Conservation (phyloP, 2,329 filamentous ascomycete species). For the Verticillium alfalfae region DNA sequence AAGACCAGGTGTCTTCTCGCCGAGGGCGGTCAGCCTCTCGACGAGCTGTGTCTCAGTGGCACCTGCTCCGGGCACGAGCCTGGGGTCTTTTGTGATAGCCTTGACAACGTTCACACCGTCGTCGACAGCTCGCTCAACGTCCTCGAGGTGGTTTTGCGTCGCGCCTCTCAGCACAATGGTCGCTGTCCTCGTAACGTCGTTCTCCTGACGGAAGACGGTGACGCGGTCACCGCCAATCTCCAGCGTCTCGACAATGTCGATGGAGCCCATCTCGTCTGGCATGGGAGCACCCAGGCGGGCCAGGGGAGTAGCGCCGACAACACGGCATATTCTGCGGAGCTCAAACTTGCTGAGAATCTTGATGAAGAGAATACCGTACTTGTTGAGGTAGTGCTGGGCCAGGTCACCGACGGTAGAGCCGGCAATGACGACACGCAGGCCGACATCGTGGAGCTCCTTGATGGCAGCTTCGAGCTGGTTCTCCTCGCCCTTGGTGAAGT, state of each 20-base stretch:
- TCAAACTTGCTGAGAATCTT: slow-evolving; percentile 98
- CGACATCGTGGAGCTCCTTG: slow-evolving; percentile 94
- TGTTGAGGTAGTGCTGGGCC: slow-evolving; percentile 95
- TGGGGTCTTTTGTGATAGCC: slow-evolving; percentile 89
- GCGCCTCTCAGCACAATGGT: slow-evolving; percentile 92
- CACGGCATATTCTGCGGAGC: slow-evolving; percentile 86
- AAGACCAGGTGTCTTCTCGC: slow-evolving; percentile 87
- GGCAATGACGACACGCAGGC: slow-evolving; percentile 84
- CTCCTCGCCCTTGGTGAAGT: slow-evolving; percentile 98
- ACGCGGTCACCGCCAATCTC: slow-evolving; percentile 98
- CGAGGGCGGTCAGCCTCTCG: slow-evolving; percentile 83
- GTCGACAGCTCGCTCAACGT: slow-evolving; percentile 93
- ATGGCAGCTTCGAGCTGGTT: slow-evolving; percentile 81
- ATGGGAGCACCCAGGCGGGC: slow-evolving; percentile 94
- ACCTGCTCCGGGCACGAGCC: slow-evolving; percentile 88
- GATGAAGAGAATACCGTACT: slow-evolving; percentile 91
- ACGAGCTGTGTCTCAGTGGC: slow-evolving; percentile 92
- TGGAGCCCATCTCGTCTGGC: slow-evolving; percentile 98
- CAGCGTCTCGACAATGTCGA: slow-evolving; percentile 93
- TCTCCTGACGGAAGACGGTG: slow-evolving; percentile 96
- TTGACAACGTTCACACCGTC: slow-evolving; percentile 99
- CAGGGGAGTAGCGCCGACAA: slow-evolving; percentile 93
- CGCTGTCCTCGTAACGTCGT: slow-evolving; percentile 84
- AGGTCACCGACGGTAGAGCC: slow-evolving; percentile 88
- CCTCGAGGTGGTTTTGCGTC: slow-evolving; percentile 96